Conservation (phyloP, 805 yeast genomes). For the Ogataea parapolymorpha region DNA sequence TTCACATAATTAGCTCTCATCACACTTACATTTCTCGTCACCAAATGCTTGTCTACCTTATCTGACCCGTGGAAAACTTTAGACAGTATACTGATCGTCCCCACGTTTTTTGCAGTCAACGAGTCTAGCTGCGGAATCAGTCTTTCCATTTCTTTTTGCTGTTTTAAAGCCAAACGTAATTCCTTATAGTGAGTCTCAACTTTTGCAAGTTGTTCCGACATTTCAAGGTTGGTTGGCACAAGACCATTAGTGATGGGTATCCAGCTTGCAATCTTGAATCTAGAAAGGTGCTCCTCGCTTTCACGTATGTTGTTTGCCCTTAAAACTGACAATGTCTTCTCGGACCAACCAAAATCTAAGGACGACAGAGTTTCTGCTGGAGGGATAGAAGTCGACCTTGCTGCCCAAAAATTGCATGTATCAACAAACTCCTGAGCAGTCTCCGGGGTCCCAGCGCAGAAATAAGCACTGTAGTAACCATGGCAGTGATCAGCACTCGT, state of each 20-base stretch:
- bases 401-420: conserved; percentile 89
- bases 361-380: conserved; percentile 69
- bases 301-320: conserved; percentile 1
- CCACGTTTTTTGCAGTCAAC: conserved; percentile 11
- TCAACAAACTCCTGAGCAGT: conserved; percentile 68
- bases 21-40: conserved; percentile 33
- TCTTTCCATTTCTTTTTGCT: conserved; percentile 36
- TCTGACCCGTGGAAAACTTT: conserved; percentile 15
- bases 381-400: conserved; percentile 78
- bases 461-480: conserved; percentile 42
- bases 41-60: conserved; percentile 13
- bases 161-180: conserved; percentile 38
- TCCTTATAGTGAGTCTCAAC: conserved; percentile 39
- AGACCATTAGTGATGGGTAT: conserved; percentile 31
- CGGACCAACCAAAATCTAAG: conserved; percentile 80
- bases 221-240: conserved; percentile 27
- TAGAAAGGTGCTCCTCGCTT: conserved; percentile 27
- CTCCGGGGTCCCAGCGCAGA: conserved; percentile 64
- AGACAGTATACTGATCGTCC: conserved; percentile 10
- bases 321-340: conserved; percentile 18
- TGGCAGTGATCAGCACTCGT: conserved; percentile 6
- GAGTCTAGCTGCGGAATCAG: conserved; percentile 13
- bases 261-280: conserved; percentile 40
- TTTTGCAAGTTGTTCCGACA: conserved; percentile 38
- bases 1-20: conserved; percentile 39